Conservation (phyloP, 2,329 filamentous ascomycete genomes). For the Fusarium sp. region DNA sequence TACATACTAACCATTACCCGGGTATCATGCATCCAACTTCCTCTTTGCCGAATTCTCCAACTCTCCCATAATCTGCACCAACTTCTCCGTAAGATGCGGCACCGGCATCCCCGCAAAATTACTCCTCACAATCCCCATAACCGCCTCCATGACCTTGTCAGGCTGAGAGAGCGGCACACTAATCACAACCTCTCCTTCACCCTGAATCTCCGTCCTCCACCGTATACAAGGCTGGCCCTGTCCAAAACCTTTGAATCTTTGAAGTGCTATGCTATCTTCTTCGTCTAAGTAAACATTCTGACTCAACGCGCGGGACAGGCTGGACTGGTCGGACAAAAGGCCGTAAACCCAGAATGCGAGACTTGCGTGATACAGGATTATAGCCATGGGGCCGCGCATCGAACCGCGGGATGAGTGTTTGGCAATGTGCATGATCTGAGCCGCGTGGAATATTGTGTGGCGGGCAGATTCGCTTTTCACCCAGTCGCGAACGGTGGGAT, state of each 20-base stretch:
- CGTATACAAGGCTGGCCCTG: constrained; percentile 26
- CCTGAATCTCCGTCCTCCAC: constrained; percentile 10
- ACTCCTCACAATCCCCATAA: constrained; percentile 9
- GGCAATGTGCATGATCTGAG: constrained; percentile 40
- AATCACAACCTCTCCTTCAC: constrained; percentile 2
- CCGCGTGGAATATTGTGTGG: constrained; percentile 42
- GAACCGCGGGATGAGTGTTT: constrained; percentile 23
- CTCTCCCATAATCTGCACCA: constrained; percentile 30
- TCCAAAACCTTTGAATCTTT: constrained; percentile 24
- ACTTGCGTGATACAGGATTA: constrained; percentile 43
- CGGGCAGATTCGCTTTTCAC: constrained; percentile 48
- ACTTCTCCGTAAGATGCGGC: constrained; percentile 23
- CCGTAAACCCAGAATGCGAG: constrained; percentile 44
- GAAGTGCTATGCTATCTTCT: constrained; percentile 1
- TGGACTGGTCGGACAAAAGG: constrained; percentile 5
- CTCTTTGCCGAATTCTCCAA: constrained; percentile 27
- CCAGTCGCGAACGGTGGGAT: constrained; percentile 49
- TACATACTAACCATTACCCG: too few species aligned
- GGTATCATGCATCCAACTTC: constrained; percentile 22
- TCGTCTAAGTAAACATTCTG: constrained; percentile 20
- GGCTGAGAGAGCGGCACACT: constrained; percentile 19
- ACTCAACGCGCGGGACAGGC: rapidly evolving
- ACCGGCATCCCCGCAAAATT: constrained; percentile 15
- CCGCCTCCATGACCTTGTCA: constrained; percentile 23
- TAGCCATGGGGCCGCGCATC: constrained; percentile 37